Evolutionary conservation across 179 eudicot genomes (phyloP), one percentile per base, ranked within the genome.

Genomic region (Vitellaria paradoxa): DNA sequence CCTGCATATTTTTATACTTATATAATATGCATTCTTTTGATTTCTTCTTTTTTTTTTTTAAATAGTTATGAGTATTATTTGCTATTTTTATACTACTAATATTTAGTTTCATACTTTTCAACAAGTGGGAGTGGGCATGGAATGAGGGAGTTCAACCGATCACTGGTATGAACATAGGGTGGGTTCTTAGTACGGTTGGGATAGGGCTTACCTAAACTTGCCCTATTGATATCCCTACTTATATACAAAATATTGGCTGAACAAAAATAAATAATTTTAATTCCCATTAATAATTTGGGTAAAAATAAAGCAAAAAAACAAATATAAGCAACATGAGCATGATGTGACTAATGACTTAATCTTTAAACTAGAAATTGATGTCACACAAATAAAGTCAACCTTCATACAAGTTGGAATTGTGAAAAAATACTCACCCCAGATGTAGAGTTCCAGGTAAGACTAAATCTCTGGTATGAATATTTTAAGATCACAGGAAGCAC

Each of bases 371-470:
- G 55, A 21, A 13, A 1, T 8, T 50, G 9, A 50, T 50, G 10
- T 59, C 40, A 40, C 7, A 66, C 46, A 26, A 10, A 47, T 3
- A 24, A 20, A 26, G 18, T 65, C 53, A 76, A 23, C 53, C 47
- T 68, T 55, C 55, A n/a, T 18, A n/a, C n/a, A 66, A 40, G 8
- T 42, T 55, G 61, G 65, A 55, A 30, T 14, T 21, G 14, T 10
- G 68, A 50, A 76, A 42, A 78, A 70, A 81, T 74, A 87, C 98
- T 90, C 82, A 96, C 99, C 87, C 99, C 99, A 63, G 99, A 89
- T 77, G 93, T 93, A 56, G 98, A 82, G 83, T 96, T 98, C 99
- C 99, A 96, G 45, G 99, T 97, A 81, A 98, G 99, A 88, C 99
- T 96, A 83, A 96, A 93, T 87, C 97, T 88, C 82, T 87, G 86